Percentiles rank a stretch among this genome's conserved stretches.
These are phyloP conservation scores for Alnus rubra DNA, from an alignment of 306 rosid genomes.

Conservation along the genomic window DNA sequence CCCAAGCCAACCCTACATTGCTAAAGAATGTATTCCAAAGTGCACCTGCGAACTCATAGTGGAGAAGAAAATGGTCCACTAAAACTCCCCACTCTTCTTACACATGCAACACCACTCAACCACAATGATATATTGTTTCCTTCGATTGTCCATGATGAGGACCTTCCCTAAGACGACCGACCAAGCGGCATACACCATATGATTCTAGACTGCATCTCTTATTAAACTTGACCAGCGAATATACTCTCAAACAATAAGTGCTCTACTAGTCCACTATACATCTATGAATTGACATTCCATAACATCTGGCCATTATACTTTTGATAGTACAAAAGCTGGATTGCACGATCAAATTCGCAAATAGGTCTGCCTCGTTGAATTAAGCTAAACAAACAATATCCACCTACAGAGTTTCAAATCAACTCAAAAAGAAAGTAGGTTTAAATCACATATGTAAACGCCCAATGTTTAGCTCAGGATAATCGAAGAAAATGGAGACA, in stretches of 20 bases:
- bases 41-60: too few relatives aligned
- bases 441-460: background rate
- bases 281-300: background rate
- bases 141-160: too few relatives aligned
- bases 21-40: too few relatives aligned
- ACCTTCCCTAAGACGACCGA: too few relatives aligned
- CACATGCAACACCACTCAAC: too few relatives aligned
- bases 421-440: background rate
- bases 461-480: background rate
- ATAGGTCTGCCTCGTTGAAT: background rate
- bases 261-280: background rate
- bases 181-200: background rate
- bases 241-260: background rate
- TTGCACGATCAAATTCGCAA: background rate
- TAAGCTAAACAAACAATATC: background rate
- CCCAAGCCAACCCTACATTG: too few relatives aligned
- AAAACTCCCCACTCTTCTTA: too few relatives aligned
- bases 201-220: conserved; percentile 21
- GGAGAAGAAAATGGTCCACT: too few relatives aligned
- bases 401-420: background rate
- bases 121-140: too few relatives aligned
- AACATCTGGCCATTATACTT: background rate
- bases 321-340: background rate
- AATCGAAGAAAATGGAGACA: background rate
- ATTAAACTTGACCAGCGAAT: background rate